Evolutionary conservation across 352 stramenopile species (phyloP), one percentile per base, ranked within the genome.

Genomic region (Pythium aristosporum): DNA sequence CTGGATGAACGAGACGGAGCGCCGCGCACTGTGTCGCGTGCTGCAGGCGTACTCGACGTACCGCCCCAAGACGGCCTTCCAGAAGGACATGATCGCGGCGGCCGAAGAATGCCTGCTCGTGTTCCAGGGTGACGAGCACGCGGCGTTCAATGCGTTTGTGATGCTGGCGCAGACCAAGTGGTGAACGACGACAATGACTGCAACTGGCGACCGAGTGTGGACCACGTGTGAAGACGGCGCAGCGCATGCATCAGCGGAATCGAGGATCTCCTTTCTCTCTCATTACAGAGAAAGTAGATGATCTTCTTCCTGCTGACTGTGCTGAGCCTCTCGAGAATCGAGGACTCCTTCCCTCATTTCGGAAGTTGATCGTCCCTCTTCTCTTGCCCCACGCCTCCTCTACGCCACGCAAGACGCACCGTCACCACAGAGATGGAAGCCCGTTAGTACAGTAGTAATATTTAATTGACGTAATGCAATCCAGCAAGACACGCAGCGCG

Each of bases 1-100:
- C 42, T 76, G 69, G 69, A 76, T 76, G 68, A 75, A 75, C 56
- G 70, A 74, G 46, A 53, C 49, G 16, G 70, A 77, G 62, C 71
- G 71, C 4, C 57, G 57, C n/a, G 42, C 46, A 11, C 50, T 77
- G 20, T 74, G 71, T 50, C 61, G 63, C 21, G 56, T 77, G 23
- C 59, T 77, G 21, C 66, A 74, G 43, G 71, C 70, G 42, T 77
- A 72, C 56, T 51, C 67, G 32, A 62, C 64, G 44, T 67, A 64
- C 67, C 58, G 64, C 18, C 44, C 66, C 11, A 63, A 52, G 41
- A 46, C 39, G 7, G 18, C 20, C 2, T 74, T 74, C 47, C 46
- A 57, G n/a, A 74, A 72, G 50, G 67, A 71, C 18, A 77, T 77
- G 70, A 72, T 77, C 49, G 32, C 67, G 3, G 34, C 51, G n/a